Evolutionary conservation across 805 yeast species (phyloP), one percentile per base, ranked within the genome.

Genomic region (Ogataea henricii): DNA sequence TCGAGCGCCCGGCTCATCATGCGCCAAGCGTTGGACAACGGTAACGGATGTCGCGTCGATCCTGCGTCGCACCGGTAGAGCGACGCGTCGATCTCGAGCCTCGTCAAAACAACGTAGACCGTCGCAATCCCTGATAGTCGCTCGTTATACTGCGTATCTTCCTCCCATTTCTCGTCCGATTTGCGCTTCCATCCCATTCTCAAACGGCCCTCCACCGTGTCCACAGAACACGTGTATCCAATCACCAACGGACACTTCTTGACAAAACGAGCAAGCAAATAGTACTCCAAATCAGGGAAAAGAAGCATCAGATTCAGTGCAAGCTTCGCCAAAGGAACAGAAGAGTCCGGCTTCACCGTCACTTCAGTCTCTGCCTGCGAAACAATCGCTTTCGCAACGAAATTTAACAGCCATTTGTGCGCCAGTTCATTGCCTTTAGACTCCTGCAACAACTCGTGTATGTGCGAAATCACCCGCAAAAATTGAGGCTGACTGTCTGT

Each of bases 361-460:
- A 89, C 91, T 66, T 94, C 99, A 1, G 95, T 81, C 66, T 91
- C 98, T 1, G 97, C 92, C 68, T 94, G 99, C 22, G 86, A 81
- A 1, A 94, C 88, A 1, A 91, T 70, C 3, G 92, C 87, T 62
- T 94, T 94, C 4, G 97, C 86, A 23, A 87, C 77, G 60, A 85
- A 85, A 61, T 94, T 94, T 29, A 90, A 68, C 6, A 87, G 75
- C 90, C 95, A 91, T 27, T 76, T 65, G 58, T 70, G 87, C 0
- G 84, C 85, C 14, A 85, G 59, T 2, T 75, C 76, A 51, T 77
- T 66, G 1, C 53, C 41, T 30, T 73, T 71, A 0, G 87, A 76
- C 33, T 77, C 74, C 4, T 56, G 64, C 3, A 92, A 67, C 25
- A 84, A 60, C 4, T 59, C 68, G 1, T 69, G 56, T 2, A 94